Conservation (phyloP, 1,139 yeast genomes). For the Eremothecium cymbalariae region DNA sequence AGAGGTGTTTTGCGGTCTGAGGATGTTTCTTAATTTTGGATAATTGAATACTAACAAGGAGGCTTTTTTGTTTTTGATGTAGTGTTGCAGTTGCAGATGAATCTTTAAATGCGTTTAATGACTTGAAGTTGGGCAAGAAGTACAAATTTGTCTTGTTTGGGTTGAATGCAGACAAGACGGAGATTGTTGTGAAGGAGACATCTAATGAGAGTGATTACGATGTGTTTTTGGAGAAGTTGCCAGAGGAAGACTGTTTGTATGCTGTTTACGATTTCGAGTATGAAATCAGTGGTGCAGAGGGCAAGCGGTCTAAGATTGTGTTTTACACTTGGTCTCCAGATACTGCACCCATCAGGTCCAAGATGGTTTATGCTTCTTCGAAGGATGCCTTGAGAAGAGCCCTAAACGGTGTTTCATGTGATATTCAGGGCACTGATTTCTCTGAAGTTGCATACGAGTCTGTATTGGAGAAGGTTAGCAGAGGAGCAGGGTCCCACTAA, state of each 20-base stretch:
- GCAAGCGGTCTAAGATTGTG: constrained; percentile 90
- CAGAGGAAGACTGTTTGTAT: constrained; percentile 93
- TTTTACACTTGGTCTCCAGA: constrained; percentile 98
- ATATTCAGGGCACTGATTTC: constrained; percentile 95
- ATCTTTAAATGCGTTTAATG: constrained; percentile 87
- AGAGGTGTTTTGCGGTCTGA: not conserved
- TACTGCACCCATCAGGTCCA: constrained; percentile 85
- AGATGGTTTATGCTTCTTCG: constrained; percentile 97
- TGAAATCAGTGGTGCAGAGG: constrained; percentile 83
- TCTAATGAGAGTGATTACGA: constrained; percentile 72
- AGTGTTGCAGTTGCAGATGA: constrained; percentile 95
- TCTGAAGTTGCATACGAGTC: constrained; percentile 93
- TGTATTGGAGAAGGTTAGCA: constrained; percentile 82
- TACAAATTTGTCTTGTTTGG: constrained; percentile 73
- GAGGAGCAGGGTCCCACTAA: constrained; percentile 63
- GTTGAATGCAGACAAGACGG: constrained; percentile 76
- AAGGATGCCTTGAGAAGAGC: constrained; percentile 98
- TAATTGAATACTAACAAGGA: constrained; percentile 1
- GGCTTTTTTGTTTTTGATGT: constrained; percentile 5
- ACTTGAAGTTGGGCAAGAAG: constrained; percentile 90
- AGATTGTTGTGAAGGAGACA: constrained; percentile 82
- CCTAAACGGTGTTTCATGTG: constrained; percentile 86
- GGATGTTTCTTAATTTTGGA: not conserved
- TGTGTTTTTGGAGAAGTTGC: constrained; percentile 72
- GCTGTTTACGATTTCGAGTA: constrained; percentile 96